A percentile compares a stretch with the other conserved stretches of the same genome.
These are phyloP conservation scores for Onygena corvina DNA, from an alignment of 2,329 filamentous ascomycete genomes.

Conservation along the genomic window DNA sequence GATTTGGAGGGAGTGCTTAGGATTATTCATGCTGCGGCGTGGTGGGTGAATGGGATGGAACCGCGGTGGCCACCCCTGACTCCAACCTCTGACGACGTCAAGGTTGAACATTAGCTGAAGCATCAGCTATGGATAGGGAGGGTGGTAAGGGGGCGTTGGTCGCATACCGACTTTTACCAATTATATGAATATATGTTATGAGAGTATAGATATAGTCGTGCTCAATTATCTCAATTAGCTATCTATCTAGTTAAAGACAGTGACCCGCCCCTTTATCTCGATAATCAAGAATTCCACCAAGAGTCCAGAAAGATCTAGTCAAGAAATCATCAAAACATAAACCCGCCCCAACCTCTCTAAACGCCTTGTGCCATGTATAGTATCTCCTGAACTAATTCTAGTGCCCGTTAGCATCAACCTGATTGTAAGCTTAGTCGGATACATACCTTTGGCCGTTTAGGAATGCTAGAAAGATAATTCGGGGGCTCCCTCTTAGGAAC, in stretches of 20 bases:
- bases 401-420: background rate
- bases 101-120: no score
- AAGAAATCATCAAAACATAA: background rate
- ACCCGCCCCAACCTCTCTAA: background rate
- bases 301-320: background rate
- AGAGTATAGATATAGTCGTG: background rate
- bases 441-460: background rate
- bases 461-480: background rate
- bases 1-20: constrained; percentile 56
- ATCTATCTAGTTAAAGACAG: background rate
- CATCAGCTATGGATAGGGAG: no score
- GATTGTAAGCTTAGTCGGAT: no score
- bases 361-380: background rate
- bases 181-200: no score
- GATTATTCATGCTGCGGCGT: constrained; percentile 63
- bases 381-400: background rate
- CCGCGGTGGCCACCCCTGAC: constrained; percentile 8
- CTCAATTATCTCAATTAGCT: background rate
- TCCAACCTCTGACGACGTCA: background rate
- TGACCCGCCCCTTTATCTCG: background rate
- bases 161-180: no score
- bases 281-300: background rate
- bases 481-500: background rate
- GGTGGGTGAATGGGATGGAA: constrained; percentile 38
- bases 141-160: no score